Evolutionary conservation across 257 asterid genomes (phyloP).

Genomic region (Sherardia arvensis): DNA sequence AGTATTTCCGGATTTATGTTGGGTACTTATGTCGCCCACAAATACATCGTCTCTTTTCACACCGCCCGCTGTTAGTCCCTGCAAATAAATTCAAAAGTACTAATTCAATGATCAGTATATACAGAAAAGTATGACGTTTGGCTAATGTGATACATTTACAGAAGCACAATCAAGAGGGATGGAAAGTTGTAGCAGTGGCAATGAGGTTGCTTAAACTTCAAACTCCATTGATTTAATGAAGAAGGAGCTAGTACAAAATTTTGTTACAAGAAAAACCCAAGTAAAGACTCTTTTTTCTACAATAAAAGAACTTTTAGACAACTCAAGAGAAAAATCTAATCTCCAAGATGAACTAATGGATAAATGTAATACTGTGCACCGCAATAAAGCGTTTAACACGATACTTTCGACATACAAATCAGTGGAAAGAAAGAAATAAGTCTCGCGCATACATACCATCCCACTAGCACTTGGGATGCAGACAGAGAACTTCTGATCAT

Average conservation of each 20-base stretch:
- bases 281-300: not conserved
- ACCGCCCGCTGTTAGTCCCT: slow-evolving; percentile 82
- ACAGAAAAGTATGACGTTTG: not conserved
- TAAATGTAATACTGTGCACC: not conserved
- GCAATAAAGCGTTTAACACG: not conserved
- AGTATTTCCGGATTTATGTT: slow-evolving; percentile 54
- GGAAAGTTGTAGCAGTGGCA: not conserved
- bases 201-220: not conserved
- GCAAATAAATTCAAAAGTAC: not conserved
- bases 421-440: slow-evolving; percentile 7
- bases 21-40: slow-evolving; percentile 66
- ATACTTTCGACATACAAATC: not conserved
- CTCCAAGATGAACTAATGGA: not conserved
- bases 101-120: not conserved
- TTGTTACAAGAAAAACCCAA: not conserved
- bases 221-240: not conserved
- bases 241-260: not conserved
- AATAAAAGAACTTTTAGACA: not conserved
- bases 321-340: not conserved
- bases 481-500: slow-evolving; percentile 75
- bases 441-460: too few relatives aligned
- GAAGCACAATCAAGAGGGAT: not conserved
- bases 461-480: slow-evolving; percentile 69
- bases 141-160: not conserved
- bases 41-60: slow-evolving; percentile 61